Conservation (phyloP, 2,329 filamentous ascomycete species). For the Fusarium staphyleae region DNA sequence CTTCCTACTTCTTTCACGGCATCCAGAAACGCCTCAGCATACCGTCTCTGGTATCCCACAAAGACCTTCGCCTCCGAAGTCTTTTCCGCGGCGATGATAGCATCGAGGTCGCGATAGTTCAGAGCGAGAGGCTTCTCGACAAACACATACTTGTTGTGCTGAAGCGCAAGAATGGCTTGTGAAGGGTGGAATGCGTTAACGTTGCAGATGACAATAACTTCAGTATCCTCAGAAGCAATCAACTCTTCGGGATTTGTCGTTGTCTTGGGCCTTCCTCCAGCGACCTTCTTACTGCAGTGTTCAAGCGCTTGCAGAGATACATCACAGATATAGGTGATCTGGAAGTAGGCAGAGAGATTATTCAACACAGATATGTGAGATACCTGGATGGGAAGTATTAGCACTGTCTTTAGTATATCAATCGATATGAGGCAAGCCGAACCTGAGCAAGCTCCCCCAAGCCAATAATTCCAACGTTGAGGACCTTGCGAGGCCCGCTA, state of each 20-base stretch:
- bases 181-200: slow-evolving; percentile 62
- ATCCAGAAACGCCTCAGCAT: slow-evolving; percentile 61
- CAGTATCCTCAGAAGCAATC: slow-evolving; percentile 52
- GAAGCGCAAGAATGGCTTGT: slow-evolving; percentile 59
- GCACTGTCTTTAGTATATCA: neutral
- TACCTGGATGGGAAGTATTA: slow-evolving; percentile 48
- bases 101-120: slow-evolving; percentile 53
- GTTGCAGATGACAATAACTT: slow-evolving; percentile 62
- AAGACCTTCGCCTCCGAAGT: slow-evolving; percentile 55
- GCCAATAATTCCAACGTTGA: slow-evolving; percentile 16
- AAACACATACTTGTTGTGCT: slow-evolving; percentile 62
- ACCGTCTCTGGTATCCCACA: slow-evolving; percentile 68
- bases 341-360: slow-evolving; percentile 53
- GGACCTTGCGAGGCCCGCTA: neutral
- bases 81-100: slow-evolving; percentile 58
- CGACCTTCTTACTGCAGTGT: slow-evolving; percentile 39
- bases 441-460: slow-evolving; percentile 23
- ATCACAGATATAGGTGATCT: slow-evolving; percentile 59
- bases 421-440: neutral
- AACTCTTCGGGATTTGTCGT: slow-evolving; percentile 52
- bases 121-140: slow-evolving; percentile 66
- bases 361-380: slow-evolving; percentile 60
- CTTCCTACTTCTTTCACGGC: slow-evolving; percentile 61
- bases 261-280: slow-evolving; percentile 33
- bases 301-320: slow-evolving; percentile 48